Conservation (phyloP, 2,329 filamentous ascomycete species). For the Arthrobotrys megalospora region DNA sequence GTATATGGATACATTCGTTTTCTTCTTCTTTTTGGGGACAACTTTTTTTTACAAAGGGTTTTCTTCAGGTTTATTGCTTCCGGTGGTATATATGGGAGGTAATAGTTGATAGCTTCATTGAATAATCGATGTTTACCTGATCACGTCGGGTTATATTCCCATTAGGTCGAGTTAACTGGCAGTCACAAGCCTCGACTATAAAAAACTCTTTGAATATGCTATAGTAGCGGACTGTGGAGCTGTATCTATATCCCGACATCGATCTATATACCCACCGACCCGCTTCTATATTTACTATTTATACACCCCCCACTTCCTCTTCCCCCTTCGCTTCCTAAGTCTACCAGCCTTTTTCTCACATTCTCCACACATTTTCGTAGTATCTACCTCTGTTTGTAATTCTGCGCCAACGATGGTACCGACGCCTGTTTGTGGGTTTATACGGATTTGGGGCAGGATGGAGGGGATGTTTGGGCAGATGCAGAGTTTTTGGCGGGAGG, state of each 20-base stretch:
- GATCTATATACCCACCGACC: no score
- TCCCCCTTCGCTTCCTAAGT: constrained; percentile 30
- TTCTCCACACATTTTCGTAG: constrained; percentile 72
- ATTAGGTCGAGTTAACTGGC: no score
- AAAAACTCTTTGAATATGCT: no score
- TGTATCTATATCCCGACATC: no score
- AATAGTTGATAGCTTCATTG: no score
- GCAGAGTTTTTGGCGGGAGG: constrained; percentile 17
- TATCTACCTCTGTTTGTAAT: constrained; percentile 20
- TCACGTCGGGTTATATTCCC: no score
- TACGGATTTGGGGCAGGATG: constrained; percentile 24
- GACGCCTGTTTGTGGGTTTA: background rate
- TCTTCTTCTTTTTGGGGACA: background rate
- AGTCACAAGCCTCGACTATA: no score
- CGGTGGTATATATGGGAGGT: no score
- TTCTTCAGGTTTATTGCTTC: no score
- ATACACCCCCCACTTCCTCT: background rate
- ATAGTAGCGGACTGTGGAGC: no score
- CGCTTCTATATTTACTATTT: background rate
- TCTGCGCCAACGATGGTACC: constrained; percentile 5
- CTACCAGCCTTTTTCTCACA: constrained; percentile 77
- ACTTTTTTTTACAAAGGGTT: no score
- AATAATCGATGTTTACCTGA: no score
- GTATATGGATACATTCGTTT: constrained; percentile 38
- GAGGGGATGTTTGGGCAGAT: constrained; percentile 29